Evolutionary conservation across 139 green algal genomes (phyloP), one percentile per base, ranked within the genome.

Genomic region (Micromonas pusilla): DNA sequence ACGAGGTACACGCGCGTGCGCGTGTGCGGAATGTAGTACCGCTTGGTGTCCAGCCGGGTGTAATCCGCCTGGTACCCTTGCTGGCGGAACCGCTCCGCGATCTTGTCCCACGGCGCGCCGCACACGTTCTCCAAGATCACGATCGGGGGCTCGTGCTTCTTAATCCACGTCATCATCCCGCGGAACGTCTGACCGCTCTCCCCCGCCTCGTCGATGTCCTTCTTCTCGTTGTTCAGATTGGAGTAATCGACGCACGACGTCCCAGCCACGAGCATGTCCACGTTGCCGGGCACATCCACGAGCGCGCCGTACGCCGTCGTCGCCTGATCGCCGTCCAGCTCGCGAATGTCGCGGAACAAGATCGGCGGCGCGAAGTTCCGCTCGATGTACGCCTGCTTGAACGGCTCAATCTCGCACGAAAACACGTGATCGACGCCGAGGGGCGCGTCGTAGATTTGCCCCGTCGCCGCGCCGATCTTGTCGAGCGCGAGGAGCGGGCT

Each of bases 351-450:
- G 13, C 76, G 65, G 76, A 81, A 81, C 0, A 81, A 65, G 25
- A 81, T 66, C 3, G 76, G 76, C n/a, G 76, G 76, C 26, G 76
- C 39, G 57, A 81, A 81, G 66, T 81, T 81, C 6, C 76, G 39
- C 52, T 81, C 76, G 76, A 81, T 81, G 76, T 81, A 81, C 1
- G 63, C 76, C 65, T 81, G 76, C 45, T 81, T 81, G 65, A 81
- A 81, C 13, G 76, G 76, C 76, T 81, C 76, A 37, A 81, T 81
- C 66, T 81, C 76, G 65, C 76, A 81, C 26, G 39, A 71, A 34
- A 81, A 81, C 21, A 81, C 76, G 76, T 81, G 76, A 3, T 81
- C 76, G 25, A 81, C 36, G 23, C 39, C 31, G 33, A 81, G n/a
- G 25, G 21, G 23, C 13, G 26, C 30, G 36, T 36, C 76, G 30